Evolutionary conservation across 2,329 filamentous ascomycete genomes (phyloP), one percentile per base, ranked within the genome.

Genomic region (Scorias spongiosa): DNA sequence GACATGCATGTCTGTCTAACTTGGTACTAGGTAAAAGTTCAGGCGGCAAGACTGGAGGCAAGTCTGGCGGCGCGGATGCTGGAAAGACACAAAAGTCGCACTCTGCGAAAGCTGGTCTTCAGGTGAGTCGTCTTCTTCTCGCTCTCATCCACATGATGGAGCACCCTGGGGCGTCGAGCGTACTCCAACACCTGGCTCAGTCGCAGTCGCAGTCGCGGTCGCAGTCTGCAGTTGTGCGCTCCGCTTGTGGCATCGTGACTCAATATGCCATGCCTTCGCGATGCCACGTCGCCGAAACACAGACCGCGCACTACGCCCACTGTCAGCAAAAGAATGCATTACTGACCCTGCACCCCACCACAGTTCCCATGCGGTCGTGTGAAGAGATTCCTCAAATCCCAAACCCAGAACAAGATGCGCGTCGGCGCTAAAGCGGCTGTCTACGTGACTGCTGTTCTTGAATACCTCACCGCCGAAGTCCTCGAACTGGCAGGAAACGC

Each of bases 371-470:
- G 91, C 66, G 91, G 91, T 70, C 91, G 91, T 81, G 91, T 98
- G 69, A 98, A 98, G 83, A 88, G 91, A 72, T 96, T 96, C 73
- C 75, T 98, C 64, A 95, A 96, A 78, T 87, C 86, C 67, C 95
- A 95, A 71, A 96, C 91, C 41, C 91, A 96, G 65, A 93, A 95
- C 71, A 96, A 96, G 75, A 96, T 95, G 85, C 89, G 91, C 68
- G 93, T 98, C 54, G 91, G 91, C 58, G 91, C 89, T 61, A 96
- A 96, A 75, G 91, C 91, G 52, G 88, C 91, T 54, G 91, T 98
- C 58, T 98, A 98, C 64, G 86, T 96, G 50, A 96, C 91, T 41
- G 91, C 91, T 38, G 91, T 98, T 45, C 83, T 98, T 52, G 91
- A 98, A 71, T 98, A 98, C 65, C 74, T 98, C 55, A 95, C 91